Evolutionary conservation across 352 stramenopile species (phyloP), one percentile per base, ranked within the genome.

Genomic region (Saprolegnia diclina): DNA sequence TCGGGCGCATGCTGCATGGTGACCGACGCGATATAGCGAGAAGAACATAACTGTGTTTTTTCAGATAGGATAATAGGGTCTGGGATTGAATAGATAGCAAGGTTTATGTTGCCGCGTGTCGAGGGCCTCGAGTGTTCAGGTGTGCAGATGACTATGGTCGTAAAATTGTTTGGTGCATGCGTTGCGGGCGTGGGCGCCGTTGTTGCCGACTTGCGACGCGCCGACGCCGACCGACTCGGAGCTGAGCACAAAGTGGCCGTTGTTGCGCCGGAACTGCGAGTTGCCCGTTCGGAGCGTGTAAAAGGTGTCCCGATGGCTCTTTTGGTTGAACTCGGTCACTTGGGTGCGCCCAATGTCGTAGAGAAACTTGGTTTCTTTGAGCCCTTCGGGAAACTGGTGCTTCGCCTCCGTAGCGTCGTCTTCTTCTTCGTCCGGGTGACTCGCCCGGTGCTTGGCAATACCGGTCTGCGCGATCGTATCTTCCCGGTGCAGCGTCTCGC

Each of bases 151-250:
- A 66, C 82, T 90, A 64, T 88, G 84, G 61, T 92, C 84, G 71
- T 89, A 92, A 66, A 92, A 92, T 76, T 92, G 84, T 56, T 81
- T 88, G 32, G 84, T 92, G 77, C 84, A 90, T 22, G 84, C 84
- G 63, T 81, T 82, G 69, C 90, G 89, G 22, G 84, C 82, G 16
- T 71, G 84, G 29, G 84, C 79, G 3, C 79, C 75, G 71, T 88
- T 86, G 61, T 77, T 79, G 7, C 74, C 74, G 35, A 90, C 81
- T 24, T 92, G 79, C 48, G 90, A 76, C 16, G 82, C 82, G 55
- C 84, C 84, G 5, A 85, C 65, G 0, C 84, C 84, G 9, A 92
- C 66, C 22, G 75, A 72, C 73, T 92, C 82, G 61, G 84, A 92
- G 21, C 77, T 88, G 54, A 92, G 77, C 79, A 90, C 88, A 74